Evolutionary conservation across 2,329 filamentous ascomycete species (phyloP).

Genomic region (Ambrosiella beaveri): DNA sequence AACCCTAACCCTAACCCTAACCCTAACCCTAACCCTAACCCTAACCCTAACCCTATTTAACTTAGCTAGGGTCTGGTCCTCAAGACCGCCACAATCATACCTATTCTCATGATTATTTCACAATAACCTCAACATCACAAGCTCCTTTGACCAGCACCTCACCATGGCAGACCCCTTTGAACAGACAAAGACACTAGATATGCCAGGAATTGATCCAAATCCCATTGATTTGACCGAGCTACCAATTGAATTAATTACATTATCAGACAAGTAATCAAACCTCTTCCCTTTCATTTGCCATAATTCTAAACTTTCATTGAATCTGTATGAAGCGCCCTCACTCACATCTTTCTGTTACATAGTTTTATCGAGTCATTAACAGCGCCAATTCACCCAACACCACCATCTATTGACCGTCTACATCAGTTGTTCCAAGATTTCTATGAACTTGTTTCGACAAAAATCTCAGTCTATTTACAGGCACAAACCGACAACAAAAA

Average conservation of each 20-base stretch:
- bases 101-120: no score
- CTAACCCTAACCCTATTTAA: background rate
- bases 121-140: no score
- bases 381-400: conserved; percentile 70
- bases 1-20: background rate
- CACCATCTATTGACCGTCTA: conserved; percentile 66
- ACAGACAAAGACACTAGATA: background rate
- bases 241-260: conserved; percentile 79
- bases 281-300: background rate
- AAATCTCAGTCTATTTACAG: conserved; percentile 76
- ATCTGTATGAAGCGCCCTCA: conserved; percentile 11
- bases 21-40: background rate
- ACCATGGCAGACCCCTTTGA: background rate
- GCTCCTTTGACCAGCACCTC: background rate
- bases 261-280: conserved; percentile 59
- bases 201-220: background rate
- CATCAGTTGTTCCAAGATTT: conserved; percentile 89
- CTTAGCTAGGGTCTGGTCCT: no score
- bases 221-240: conserved; percentile 68
- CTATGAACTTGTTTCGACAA: conserved; percentile 61
- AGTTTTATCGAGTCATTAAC: conserved; percentile 85
- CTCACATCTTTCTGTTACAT: background rate
- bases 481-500: conserved; percentile 38
- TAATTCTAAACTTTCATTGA: conserved; percentile 5
- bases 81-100: no score